These are phyloP conservation scores for Leucosporidium scottii DNA, from an alignment of 768 basidiomycete species.

Conservation along the genomic window DNA sequence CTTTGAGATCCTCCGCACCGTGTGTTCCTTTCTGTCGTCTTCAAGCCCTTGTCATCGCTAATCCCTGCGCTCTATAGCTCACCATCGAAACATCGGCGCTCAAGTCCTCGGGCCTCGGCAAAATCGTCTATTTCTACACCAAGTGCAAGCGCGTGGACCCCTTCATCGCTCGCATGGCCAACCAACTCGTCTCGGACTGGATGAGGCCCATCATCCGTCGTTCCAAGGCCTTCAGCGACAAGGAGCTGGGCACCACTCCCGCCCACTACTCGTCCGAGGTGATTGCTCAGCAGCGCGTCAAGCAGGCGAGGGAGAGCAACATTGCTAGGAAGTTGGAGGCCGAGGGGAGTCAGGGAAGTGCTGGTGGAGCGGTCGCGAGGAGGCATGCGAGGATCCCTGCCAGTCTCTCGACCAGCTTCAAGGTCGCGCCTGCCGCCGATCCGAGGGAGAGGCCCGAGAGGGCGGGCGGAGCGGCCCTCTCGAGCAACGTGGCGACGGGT, in stretches of 20 bases:
- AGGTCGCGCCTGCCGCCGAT: slow-evolving; percentile 56
- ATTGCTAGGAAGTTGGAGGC: slow-evolving; percentile 41
- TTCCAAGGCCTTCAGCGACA: slow-evolving; percentile 42
- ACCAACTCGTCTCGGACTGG: slow-evolving; percentile 67
- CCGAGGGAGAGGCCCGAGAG: not conserved
- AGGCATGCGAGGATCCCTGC: slow-evolving; percentile 80
- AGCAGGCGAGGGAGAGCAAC: not conserved
- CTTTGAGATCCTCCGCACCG: slow-evolving; percentile 67
- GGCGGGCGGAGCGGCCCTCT: slow-evolving; percentile 3
- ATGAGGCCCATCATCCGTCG: slow-evolving; percentile 87
- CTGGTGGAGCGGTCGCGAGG: slow-evolving; percentile 52
- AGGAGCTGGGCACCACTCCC: slow-evolving; percentile 53
- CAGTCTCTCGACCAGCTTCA: slow-evolving; percentile 66
- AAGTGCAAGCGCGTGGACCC: slow-evolving; percentile 84
- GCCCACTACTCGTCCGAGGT: slow-evolving; percentile 50
- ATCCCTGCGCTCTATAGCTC: slow-evolving; percentile 49
- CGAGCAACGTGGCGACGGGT: slow-evolving; percentile 4
- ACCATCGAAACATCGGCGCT: slow-evolving; percentile 84
- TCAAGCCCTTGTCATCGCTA: not conserved
- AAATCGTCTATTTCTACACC: slow-evolving; percentile 88
- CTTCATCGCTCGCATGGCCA: slow-evolving; percentile 70
- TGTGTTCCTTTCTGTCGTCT: slow-evolving; percentile 24
- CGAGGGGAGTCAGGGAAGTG: slow-evolving; percentile 61
- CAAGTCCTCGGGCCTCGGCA: slow-evolving; percentile 83
- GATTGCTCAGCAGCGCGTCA: slow-evolving; percentile 48